phyloP scores from a whole-genome alignment of 2,329 filamentous ascomycete species.

The Aspergillus sp. region DNA sequence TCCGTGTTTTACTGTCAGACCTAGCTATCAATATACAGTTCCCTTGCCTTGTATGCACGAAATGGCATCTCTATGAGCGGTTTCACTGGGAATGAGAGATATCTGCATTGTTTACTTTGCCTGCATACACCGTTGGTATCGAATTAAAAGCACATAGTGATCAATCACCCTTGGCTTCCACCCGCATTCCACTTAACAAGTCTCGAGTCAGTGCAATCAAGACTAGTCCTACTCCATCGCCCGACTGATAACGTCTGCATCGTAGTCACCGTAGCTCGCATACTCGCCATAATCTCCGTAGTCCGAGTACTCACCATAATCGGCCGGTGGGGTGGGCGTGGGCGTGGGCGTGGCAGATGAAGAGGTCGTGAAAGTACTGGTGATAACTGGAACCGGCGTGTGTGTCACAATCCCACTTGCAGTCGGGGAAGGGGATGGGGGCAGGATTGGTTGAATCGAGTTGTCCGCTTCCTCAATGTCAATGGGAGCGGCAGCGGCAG shows the following conservation, averaged over 20 bases:
- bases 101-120: not conserved
- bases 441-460: too few relatives aligned
- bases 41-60: not conserved
- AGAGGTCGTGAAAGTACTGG: conserved; percentile 1
- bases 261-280: conserved; percentile 21
- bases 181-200: not conserved
- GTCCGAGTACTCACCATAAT: conserved; percentile 17
- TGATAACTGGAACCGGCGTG: not conserved
- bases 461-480: too few relatives aligned
- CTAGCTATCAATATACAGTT: not conserved
- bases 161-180: not conserved
- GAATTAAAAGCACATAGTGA: not conserved
- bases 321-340: conserved; percentile 7
- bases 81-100: not conserved
- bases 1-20: too few relatives aligned
- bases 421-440: too few relatives aligned
- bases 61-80: not conserved
- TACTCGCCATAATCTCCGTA: conserved; percentile 18
- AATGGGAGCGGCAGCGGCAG: too few relatives aligned
- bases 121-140: not conserved
- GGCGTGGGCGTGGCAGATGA: not conserved
- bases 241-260: not conserved
- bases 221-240: not conserved
- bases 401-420: not conserved
- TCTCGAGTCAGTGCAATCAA: too few relatives aligned